Evolutionary conservation across 2,329 filamentous ascomycete genomes (phyloP).

Genomic region (Aureobasidium namibiae): DNA sequence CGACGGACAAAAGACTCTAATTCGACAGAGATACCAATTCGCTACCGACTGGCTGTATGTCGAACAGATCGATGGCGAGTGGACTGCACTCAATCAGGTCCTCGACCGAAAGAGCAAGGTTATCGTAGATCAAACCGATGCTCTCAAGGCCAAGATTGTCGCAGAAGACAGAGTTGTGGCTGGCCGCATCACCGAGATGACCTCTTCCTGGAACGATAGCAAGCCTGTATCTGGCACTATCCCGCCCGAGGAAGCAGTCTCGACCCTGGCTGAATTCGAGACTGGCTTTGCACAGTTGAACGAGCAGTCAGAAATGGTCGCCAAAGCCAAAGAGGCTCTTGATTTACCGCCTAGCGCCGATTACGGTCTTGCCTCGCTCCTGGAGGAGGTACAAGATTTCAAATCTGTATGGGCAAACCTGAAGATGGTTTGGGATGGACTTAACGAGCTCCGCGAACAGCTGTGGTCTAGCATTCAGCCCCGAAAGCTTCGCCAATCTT

Average conservation of each 20-base stretch:
- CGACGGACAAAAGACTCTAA: constrained; percentile 86
- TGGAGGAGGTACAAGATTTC: constrained; percentile 97
- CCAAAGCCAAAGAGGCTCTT: constrained; percentile 92
- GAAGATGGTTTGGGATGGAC: constrained; percentile 90
- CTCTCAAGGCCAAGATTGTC: constrained; percentile 84
- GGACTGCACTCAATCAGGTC: constrained; percentile 87
- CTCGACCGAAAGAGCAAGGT: constrained; percentile 88
- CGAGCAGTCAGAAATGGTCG: constrained; percentile 84
- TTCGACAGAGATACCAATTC: constrained; percentile 88
- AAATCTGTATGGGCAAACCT: constrained; percentile 97
- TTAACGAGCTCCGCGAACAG: constrained; percentile 86
- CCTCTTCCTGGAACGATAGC: constrained; percentile 84
- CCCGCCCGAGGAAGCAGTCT: constrained; percentile 78
- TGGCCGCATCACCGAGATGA: constrained; percentile 79
- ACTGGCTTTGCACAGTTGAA: constrained; percentile 75
- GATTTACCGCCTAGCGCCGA: constrained; percentile 76
- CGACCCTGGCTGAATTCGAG: constrained; percentile 75
- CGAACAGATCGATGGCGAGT: constrained; percentile 93
- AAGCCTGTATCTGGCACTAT: constrained; percentile 95
- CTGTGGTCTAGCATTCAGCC: constrained; percentile 95
- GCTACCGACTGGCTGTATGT: constrained; percentile 90
- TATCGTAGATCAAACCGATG: constrained; percentile 93
- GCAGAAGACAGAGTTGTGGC: constrained; percentile 88
- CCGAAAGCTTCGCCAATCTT: constrained; percentile 78
- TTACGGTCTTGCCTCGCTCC: constrained; percentile 70